Evolutionary conservation across 768 basidiomycete genomes (phyloP).

Genomic region (Russula dissimulans): DNA sequence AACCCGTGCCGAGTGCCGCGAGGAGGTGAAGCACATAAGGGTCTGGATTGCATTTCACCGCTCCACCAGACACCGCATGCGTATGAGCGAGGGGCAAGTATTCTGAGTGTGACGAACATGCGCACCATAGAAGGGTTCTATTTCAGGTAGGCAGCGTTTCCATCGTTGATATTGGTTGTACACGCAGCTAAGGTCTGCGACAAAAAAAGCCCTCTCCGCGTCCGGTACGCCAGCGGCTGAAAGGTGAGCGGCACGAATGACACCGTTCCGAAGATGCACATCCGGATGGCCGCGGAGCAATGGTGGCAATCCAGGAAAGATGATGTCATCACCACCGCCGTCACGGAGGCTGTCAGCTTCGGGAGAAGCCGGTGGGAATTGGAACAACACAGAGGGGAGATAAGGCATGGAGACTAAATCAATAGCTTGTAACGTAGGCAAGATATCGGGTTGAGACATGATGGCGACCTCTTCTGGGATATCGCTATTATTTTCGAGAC

Average conservation of each 20-base stretch:
- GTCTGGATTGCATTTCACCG: constrained; percentile 98
- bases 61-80: constrained; percentile 33
- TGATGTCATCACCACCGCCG: constrained; percentile 28
- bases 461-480: constrained; percentile 4
- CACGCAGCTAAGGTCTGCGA: constrained; percentile 84
- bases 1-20: constrained; percentile 82
- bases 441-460: constrained; percentile 54
- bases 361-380: no score
- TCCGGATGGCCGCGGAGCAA: constrained; percentile 61
- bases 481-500: constrained; percentile 1
- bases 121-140: constrained; percentile 90
- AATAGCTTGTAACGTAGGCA: constrained; percentile 28
- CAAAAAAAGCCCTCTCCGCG: constrained; percentile 93
- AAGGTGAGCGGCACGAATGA: constrained; percentile 52
- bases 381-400: constrained; percentile 5
- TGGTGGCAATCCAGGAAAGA: constrained; percentile 58
- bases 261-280: constrained; percentile 66
- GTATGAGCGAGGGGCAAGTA: constrained; percentile 51
- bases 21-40: constrained; percentile 88
- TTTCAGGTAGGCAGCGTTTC: constrained; percentile 66
- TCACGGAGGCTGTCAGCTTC: neutral
- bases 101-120: constrained; percentile 25
- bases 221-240: constrained; percentile 52
- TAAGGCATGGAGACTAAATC: constrained; percentile 24
- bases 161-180: constrained; percentile 81